Conservation (phyloP, 352 stramenopile species). For the Pythium sukuiense region DNA sequence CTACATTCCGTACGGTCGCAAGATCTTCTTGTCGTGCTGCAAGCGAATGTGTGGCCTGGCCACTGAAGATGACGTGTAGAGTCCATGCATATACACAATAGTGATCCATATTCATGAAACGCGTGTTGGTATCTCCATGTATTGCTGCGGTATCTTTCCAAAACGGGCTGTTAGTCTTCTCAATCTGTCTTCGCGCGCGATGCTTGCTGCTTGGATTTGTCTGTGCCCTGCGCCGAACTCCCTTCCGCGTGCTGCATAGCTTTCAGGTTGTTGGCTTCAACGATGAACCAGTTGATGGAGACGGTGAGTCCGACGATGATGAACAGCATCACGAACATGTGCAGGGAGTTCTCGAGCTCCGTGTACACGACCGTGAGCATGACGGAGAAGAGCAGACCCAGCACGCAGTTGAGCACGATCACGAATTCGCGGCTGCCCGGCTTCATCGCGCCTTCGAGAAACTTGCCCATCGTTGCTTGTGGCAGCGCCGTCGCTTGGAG, state of each 20-base stretch:
- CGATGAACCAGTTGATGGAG: slow-evolving; percentile 89
- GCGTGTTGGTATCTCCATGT: background rate
- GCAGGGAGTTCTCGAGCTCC: slow-evolving; percentile 79
- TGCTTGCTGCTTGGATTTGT: slow-evolving; percentile 18
- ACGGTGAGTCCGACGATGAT: slow-evolving; percentile 75
- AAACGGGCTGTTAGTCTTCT: background rate
- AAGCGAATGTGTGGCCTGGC: slow-evolving; percentile 53
- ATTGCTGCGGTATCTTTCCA: background rate
- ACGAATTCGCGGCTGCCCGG: slow-evolving; percentile 80
- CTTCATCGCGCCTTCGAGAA: slow-evolving; percentile 50
- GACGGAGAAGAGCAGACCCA: slow-evolving; percentile 67
- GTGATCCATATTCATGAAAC: background rate
- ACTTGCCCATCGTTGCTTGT: slow-evolving; percentile 30
- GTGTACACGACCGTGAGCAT: slow-evolving; percentile 78
- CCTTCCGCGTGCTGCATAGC: slow-evolving; percentile 30
- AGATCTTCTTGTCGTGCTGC: slow-evolving; percentile 63
- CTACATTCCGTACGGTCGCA: slow-evolving; percentile 87
- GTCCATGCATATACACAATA: background rate
- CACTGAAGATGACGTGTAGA: slow-evolving; percentile 54
- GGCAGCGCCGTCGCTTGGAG: background rate
- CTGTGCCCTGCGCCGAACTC: background rate
- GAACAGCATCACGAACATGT: slow-evolving; percentile 85
- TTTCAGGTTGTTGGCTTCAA: slow-evolving; percentile 69
- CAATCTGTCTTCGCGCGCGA: slow-evolving; percentile 62
- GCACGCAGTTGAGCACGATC: slow-evolving; percentile 64